Conservation (phyloP, 2,329 filamentous ascomycete species). For the Aspergillus fischeri region DNA sequence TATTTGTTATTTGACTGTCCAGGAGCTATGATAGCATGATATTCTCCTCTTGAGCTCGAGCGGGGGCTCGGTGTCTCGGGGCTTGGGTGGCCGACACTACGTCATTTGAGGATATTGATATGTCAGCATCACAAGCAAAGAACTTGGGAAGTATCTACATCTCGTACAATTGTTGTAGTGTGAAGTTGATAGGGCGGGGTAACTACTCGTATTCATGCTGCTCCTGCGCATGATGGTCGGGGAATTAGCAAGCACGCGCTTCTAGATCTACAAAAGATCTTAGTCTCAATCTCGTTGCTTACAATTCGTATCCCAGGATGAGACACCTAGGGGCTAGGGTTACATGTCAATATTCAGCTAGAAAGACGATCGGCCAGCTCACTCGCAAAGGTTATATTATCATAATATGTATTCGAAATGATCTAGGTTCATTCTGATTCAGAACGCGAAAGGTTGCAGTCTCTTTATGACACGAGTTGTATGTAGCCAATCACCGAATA, state of each 20-base stretch:
- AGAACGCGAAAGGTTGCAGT: not conserved
- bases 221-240: not conserved
- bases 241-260: not conserved
- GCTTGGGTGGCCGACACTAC: not conserved
- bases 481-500: slow-evolving; percentile 9
- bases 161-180: not conserved
- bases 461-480: not conserved
- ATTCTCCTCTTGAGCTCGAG: not conserved
- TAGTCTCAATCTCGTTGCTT: not conserved
- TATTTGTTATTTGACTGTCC: not conserved
- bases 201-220: not conserved
- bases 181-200: not conserved
- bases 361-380: not conserved
- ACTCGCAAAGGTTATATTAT: not conserved
- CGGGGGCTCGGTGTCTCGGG: not conserved
- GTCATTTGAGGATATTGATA: not conserved
- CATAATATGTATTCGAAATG: not conserved
- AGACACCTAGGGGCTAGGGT: not conserved
- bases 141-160: too few relatives aligned
- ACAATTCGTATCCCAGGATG: not conserved
- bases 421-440: not conserved
- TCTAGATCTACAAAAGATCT: not conserved
- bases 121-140: not conserved
- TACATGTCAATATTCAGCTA: not conserved
- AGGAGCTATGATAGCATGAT: not conserved